phyloP scores from a whole-genome alignment of 2,329 filamentous ascomycete species.

The Colletotrichum phormii region DNA sequence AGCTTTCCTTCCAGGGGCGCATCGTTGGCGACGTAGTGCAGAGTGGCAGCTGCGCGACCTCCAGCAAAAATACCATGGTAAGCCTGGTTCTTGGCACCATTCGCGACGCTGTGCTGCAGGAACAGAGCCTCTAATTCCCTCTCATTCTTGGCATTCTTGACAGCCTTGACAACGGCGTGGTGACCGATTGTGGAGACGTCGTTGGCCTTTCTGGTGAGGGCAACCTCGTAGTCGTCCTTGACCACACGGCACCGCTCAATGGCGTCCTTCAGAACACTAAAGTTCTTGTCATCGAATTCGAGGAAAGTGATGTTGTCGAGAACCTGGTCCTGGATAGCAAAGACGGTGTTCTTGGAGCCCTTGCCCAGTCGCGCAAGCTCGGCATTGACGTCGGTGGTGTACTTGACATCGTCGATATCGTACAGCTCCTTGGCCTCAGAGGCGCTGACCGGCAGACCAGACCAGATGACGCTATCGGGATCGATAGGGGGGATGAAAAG shows the following conservation, averaged over 20 bases:
- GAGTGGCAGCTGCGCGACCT: conserved; percentile 82
- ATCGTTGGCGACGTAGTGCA: conserved; percentile 89
- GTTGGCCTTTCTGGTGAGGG: conserved; percentile 79
- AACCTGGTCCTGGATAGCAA: conserved; percentile 83
- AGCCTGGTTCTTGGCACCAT: conserved; percentile 83
- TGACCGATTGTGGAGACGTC: conserved; percentile 76
- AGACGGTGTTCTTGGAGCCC: conserved; percentile 64
- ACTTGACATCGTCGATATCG: conserved; percentile 83
- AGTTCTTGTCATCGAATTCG: conserved; percentile 62
- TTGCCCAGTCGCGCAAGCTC: conserved; percentile 67
- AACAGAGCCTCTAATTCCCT: conserved; percentile 86
- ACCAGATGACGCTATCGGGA: conserved; percentile 93
- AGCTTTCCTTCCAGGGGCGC: conserved; percentile 76
- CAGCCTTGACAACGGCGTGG: conserved; percentile 69
- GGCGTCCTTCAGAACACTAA: conserved; percentile 63
- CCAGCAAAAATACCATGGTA: conserved; percentile 89
- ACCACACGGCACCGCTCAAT: conserved; percentile 77
- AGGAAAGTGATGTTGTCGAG: conserved; percentile 78
- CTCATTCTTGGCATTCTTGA: conserved; percentile 78
- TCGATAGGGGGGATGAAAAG: conserved; percentile 93
- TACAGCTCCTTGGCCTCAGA: conserved; percentile 82
- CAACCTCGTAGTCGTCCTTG: conserved; percentile 82
- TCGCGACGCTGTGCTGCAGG: conserved; percentile 78
- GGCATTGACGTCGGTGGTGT: conserved; percentile 80
- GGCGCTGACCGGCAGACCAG: conserved; percentile 82